Evolutionary conservation across 129 eudicot genomes (phyloP), one percentile per base, ranked within the genome.

Genomic region (Logfia minima): DNA sequence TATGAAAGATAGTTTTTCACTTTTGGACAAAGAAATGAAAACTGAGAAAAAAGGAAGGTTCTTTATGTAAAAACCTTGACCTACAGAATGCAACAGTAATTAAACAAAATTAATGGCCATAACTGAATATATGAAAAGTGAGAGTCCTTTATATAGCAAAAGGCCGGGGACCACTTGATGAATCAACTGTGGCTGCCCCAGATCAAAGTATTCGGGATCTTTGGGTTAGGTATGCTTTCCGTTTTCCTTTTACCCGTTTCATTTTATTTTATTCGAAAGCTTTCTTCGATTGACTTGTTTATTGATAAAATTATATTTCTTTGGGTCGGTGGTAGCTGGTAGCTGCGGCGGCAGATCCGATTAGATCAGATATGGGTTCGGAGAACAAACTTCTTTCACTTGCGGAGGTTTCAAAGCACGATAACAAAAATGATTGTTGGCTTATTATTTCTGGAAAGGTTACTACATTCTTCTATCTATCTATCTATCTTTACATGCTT

Each of bases 381-480:
- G 66, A 61, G 34, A 61, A 65, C 8, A 79, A 81, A 43, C 72
- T 85, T 81, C 76, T 68, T 72, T 31, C 77, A 32, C 85, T 89
- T 66, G 86, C 80, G 66, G 92, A 85, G 75, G 87, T 87, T 10
- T 66, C 82, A 8, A 85, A 87, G 75, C 92, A 87, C 75, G 80
- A 71, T 53, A 39, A 61, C 62, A 87, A 82, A 65, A 76, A 53
- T 10, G 92, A 90, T 83, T 90, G 96, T 76, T 90, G 96, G 96
- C 43, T 90, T 23, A 78, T 87, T 35, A 87, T 90, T 67, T 75
- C 86, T 9, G 92, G 88, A 24, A 90, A 90, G 96, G 96, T 90
- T 64, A 23, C 41, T 14, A 48, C 18, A 14, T 48, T 48, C 11
- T 48, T 48, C 1, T 13, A 31, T 77, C 29, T 10, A 19, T 77